Percentiles rank a stretch among this genome's conserved stretches.
These are phyloP conservation scores for Dujonia santamariae DNA, from an alignment of 1,139 yeast species.

Conservation along the genomic window DNA sequence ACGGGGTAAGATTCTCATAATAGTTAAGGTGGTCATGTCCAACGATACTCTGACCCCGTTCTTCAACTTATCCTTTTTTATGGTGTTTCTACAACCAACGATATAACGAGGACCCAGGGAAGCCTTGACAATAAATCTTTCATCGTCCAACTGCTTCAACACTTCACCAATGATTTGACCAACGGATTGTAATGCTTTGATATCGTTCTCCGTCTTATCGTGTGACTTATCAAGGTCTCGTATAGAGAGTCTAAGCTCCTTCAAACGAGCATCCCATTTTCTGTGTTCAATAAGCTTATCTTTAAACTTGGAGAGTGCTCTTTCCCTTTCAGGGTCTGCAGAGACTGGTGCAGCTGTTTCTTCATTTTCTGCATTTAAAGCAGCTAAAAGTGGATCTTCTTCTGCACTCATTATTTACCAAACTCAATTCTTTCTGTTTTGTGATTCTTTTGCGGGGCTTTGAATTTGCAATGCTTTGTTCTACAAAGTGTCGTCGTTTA, in stretches of 20 bases:
- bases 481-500: too few species aligned
- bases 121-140: constrained; percentile 93
- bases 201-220: constrained; percentile 94
- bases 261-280: constrained; percentile 90
- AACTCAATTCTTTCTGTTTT: too few species aligned
- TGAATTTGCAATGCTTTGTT: too few species aligned
- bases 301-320: constrained; percentile 77
- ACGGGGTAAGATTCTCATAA: constrained; percentile 95
- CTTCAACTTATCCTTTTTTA: constrained; percentile 76
- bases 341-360: constrained; percentile 18
- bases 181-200: constrained; percentile 93
- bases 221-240: constrained; percentile 81
- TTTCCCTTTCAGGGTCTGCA: constrained; percentile 71
- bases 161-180: constrained; percentile 99
- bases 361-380: constrained; percentile 3
- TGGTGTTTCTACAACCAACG: constrained; percentile 94
- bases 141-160: constrained; percentile 91
- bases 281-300: constrained; percentile 89
- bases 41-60: constrained; percentile 96
- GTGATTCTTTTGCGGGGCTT: background rate
- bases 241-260: constrained; percentile 78
- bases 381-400: constrained; percentile 66
- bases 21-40: constrained; percentile 96
- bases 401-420: constrained; percentile 66
- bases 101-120: constrained; percentile 97